Percentiles rank a stretch among this genome's conserved stretches.
These are phyloP conservation scores for Penium margaritaceum DNA, from an alignment of 139 green algal species.

Conservation along the genomic window DNA sequence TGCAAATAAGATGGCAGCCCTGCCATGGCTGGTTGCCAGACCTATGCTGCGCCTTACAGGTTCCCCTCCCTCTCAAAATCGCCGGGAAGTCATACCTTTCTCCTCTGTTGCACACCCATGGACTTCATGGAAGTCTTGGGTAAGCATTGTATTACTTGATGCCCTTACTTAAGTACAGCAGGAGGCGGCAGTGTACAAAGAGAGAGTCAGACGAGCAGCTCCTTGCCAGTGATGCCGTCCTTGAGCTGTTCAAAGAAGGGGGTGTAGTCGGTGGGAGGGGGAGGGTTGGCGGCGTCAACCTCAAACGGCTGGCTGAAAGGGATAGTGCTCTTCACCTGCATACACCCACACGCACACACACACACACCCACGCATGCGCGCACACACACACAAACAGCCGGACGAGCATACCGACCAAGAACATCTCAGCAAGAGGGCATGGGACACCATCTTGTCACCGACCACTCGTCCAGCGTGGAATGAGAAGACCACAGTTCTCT, in stretches of 20 bases:
- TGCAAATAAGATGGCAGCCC: no score
- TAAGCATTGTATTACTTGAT: no score
- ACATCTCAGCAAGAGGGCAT: neutral
- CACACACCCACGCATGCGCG: neutral
- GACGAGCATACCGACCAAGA: neutral
- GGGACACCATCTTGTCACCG: no score
- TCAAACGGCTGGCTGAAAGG: constrained; percentile 33
- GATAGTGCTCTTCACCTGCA: constrained; percentile 32
- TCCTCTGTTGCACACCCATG: no score
- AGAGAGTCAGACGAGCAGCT: neutral
- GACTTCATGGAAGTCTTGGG: no score
- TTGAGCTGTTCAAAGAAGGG: neutral
- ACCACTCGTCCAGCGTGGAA: no score
- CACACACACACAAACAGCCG: no score
- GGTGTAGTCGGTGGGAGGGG: neutral
- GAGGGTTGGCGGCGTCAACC: constrained; percentile 22
- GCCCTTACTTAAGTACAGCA: neutral
- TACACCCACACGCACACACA: constrained; percentile 3
- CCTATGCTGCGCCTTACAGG: no score
- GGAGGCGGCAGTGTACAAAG: neutral
- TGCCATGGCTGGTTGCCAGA: no score
- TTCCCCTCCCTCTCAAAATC: no score
- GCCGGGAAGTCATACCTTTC: no score
- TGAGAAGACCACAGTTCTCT: no score
- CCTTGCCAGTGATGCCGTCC: constrained; percentile 8